Base-by-base conservation (phyloP, 805 yeast genomes). In the Clavispora asparagi region DNA sequence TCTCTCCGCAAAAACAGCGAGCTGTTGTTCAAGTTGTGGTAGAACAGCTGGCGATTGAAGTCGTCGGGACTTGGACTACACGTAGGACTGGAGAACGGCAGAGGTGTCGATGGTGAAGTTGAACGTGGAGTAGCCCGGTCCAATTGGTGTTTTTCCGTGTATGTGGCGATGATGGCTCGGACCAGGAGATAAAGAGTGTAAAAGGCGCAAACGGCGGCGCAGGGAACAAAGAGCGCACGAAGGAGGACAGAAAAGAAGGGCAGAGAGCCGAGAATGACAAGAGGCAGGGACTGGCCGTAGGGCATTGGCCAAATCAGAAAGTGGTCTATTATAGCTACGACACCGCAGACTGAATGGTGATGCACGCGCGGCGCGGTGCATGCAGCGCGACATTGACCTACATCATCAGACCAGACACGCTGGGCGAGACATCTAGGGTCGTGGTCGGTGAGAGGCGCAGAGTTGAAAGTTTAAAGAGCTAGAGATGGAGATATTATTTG, bases 1-100 rank as follows among this genome's bases (percentile, higher is more conserved):
- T 71, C 76, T 43, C 76, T 51, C 42, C 76, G 51, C 25, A 71
- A 53, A 47, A 68, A 70, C 52, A 68, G 76, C 2, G 74, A 68
- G 52, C 75, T 70, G 51, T 65, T 70, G 56, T 71, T 71, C 42
- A 69, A 57, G 45, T 62, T 55, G 41, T 57, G 48, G 55, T 61
- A 61, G 45, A 61, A 60, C 43, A 52, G 57, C 40, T 35, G 52
- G 35, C 55, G 57, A 41, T 54, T 49, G 40, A 52, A 52, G 13
- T 32, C 19, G 17, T 32, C 35, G n/a, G 35, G 19, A 11, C 17
- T n/a, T 10, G 35, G 35, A 32, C 35, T 32, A 11, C 35, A 32
- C 17, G 35, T 14, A 2, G 35, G 19, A 32, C 35, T 32, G 19
- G 35, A 32, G 19, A 32, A 32, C 3, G 35, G 35, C 35, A 32